Evolutionary conservation across 2,329 filamentous ascomycete species (phyloP), one percentile per base, ranked within the genome.

Genomic region (Capronia coronata): DNA sequence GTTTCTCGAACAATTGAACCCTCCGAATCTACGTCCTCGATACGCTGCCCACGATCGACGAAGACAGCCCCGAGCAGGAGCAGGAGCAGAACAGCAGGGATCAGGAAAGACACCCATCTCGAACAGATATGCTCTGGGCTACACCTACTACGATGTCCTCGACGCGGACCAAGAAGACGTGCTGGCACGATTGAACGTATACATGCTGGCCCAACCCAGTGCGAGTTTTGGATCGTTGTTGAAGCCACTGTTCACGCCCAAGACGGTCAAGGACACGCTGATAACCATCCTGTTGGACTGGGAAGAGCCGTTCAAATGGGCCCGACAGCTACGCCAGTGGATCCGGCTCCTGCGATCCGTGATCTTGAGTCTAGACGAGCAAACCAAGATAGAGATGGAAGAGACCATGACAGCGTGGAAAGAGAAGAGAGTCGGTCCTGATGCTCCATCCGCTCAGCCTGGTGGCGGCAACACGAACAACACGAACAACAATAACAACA

Each of bases 111-210:
- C 87, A 1, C 87, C 88, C 18, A 79, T 95, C 63, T 90, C 90
- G 48, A 96, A 96, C 65, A 86, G 85, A 64, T 95, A 94, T 68
- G 90, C 90, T 9, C 72, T 96, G 52, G 90, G 90, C 44, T 96
- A 96, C 67, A 95, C 90, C 46, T 96, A 95, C 70, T 88, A 94
- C 66, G 88, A 96, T 69, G 88, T 96, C 30, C 76, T 95, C 30
- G 90, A 96, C 68, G 85, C 87, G 49, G 90, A 96, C 65, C 89
- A 94, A 67, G 91, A 96, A 91, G 90, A 96, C 71, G 91, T 85
- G 21, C 78, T 96, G 60, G 90, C 90, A 48, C 85, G 91, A 58
- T 82, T 96, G 57, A 94, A 89, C 14, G 76, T 94, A 45, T 93
- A 95, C 69, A 81, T 94, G 48, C 82, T 96, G 51, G 85, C 86